Base-by-base conservation (phyloP, 768 basidiomycete species). In the Boletus sensibilis region DNA sequence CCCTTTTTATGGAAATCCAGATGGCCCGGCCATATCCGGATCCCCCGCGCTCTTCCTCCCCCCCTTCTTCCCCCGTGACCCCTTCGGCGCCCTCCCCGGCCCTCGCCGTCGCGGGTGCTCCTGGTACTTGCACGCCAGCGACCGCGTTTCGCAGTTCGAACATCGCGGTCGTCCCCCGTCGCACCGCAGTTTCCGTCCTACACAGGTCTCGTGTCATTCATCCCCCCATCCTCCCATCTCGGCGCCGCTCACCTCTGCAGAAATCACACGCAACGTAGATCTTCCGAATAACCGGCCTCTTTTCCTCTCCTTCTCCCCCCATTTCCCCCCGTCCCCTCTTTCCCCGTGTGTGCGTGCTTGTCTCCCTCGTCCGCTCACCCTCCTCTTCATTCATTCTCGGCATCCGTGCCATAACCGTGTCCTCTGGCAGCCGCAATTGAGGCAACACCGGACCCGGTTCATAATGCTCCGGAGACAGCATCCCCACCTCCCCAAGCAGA, bases 101-200 rank as follows among this genome's bases (percentile, higher is more conserved):
- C 90, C 90, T 46, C 90, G 81, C 34, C 89, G 82, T 66, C 81
- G 71, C 11, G 75, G 73, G 21, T 76, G 69, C 21, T 74, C 72
- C 47, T 79, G 80, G 69, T 88, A 89, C 54, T 67, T 70, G 65
- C 88, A 89, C 31, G 69, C 62, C 54, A 76, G 71, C 47, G 74
- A 74, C 38, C 87, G 84, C 33, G 77, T 77, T 20, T 62, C 68
- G 71, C 90, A 92, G 65, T 87, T 85, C 8, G 74, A 76, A 61
- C 89, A 92, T 6, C 74, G 69, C 31, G 89, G 90, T 59, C 75
- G 78, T 2, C 71, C 76, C 3, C 88, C 88, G 65, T 88, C 85
- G 72, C 90, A 92, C 25, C 82, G 79, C 54, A 92, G 80, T 70
- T 92, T 92, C 52, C 89, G 83, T 42, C 80, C 89, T 92, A 62